These are phyloP conservation scores for Poa pratensis DNA, from an alignment of 176 grass and related monocot species.

Conservation along the genomic window DNA sequence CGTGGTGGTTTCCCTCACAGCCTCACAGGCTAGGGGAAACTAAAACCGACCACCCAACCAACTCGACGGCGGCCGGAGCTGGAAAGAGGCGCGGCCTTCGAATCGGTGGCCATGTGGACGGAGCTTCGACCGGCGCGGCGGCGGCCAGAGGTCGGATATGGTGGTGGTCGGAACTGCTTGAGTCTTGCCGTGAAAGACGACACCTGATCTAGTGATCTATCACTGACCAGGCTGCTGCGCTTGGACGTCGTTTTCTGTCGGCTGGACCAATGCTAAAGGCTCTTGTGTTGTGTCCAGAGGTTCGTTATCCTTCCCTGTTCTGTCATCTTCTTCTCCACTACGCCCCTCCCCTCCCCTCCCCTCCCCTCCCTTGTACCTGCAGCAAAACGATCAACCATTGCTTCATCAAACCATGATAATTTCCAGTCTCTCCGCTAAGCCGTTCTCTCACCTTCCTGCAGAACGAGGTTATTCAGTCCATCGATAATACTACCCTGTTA, in stretches of 20 bases:
- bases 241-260: not conserved
- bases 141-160: not conserved
- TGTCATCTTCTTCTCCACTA: not conserved
- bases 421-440: conserved; percentile 26
- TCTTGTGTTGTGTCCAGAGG: conserved; percentile 11
- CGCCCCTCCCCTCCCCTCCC: no score
- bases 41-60: not conserved
- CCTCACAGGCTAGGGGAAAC: no score
- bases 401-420: conserved; percentile 15
- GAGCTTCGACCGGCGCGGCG: no score
- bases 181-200: not conserved
- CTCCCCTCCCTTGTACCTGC: not conserved
- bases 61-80: not conserved
- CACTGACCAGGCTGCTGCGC: not conserved
- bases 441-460: not conserved
- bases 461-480: conserved; percentile 4
- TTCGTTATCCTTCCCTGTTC: conserved; percentile 35
- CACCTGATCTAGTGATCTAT: not conserved
- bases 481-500: no score
- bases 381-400: not conserved
- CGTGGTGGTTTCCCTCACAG: not conserved
- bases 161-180: not conserved
- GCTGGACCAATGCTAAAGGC: not conserved
- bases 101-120: not conserved
- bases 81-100: not conserved